Base-by-base conservation (phyloP, 176 grass and related monocot genomes). In the Aegilops speltoides region DNA sequence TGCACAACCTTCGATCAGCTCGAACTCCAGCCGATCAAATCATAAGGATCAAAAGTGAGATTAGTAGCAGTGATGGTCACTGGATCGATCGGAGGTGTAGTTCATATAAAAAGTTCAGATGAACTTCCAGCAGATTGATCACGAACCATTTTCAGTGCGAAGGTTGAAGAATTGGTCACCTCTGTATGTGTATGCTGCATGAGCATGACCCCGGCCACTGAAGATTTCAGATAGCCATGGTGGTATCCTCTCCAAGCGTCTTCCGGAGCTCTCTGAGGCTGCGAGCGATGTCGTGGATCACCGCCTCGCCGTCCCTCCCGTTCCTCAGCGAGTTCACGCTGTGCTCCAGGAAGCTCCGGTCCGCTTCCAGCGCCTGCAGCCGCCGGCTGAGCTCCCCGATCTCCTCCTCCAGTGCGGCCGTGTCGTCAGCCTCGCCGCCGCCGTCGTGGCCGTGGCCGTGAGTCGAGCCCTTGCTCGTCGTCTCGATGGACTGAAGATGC, bases 321-420 rank as follows among this genome's bases (percentile, higher is more conserved):
- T 73, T 91, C 81, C 79, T 92, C 69, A 95, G 91, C 7, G 93
- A 95, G 75, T 98, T 98, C 40, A 94, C 80, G 48, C 89, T 91
- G 78, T 94, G 91, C 75, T 95, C 87, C 20, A 94, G 87, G 89
- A 98, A 98, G 90, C 75, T 94, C 75, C 45, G 84, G 79, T 95
- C 93, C 43, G 86, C 86, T 76, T 95, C 93, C 43, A 94, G 86
- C 54, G 89, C 93, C 69, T 64, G 86, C 79, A 98, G 83, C 86
- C 88, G 93, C 71, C 72, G 77, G 54, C 57, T 88, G 41, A 98
- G 74, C 72, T 74, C 41, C 41, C 83, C 87, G 22, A 98, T 76
- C 80, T 98, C 91, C 10, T 91, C 83, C 48, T 89, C 74, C 22
- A 92, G 76, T 43, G 41, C 59, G 73, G 78, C 79, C 25, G 92